Base-by-base conservation (phyloP, 1,284 basidiomycete species). In the Athelia sp. region DNA sequence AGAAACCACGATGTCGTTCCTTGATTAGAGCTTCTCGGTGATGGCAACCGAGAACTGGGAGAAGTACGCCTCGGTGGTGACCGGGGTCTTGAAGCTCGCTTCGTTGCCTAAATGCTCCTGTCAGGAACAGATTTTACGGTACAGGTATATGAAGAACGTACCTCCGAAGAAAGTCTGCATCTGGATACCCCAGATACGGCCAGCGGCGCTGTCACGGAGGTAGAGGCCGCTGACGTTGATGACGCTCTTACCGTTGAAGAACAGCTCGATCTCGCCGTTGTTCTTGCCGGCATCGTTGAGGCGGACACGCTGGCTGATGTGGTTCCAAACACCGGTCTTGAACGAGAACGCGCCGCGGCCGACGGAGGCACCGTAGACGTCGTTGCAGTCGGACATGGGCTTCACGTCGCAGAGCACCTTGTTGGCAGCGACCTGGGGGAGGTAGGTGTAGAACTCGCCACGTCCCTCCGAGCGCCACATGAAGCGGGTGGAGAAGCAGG, bases 141-240 rank as follows among this genome's bases (percentile, higher is more conserved):
- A n/a, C n/a, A n/a, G n/a, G n/a, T n/a, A n/a, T n/a, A n/a, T n/a
- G n/a, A n/a, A n/a, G n/a, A n/a, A n/a, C 73, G 24, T 56, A 76
- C 79, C 78, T 49, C 80, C 82, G 54, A 84, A 85, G 76, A 85
- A 85, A 38, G 81, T 81, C 67, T 85, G 82, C 66, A 81, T 76
- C 69, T 80, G 78, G 54, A 84, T 73, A 43, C 82, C 83, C 38
- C 76, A 72, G 54, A 84, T 72, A 53, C 69, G 70, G 48, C 76
- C 76, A 1, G 63, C 62, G 24, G 56, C 62, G 49, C 67, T 67
- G 52, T 73, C 68, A 44, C 77, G 65, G 31, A 83, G 65, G 48
- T 76, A 70, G 32, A 87, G 66, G 31, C 76, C 76, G 14, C 52
- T 58, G 42, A 81, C 70, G 45, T 65, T 74, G 62, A 85, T 72